Percentiles rank a stretch among this genome's conserved stretches.
Conservation (phyloP, 257 asterid genomes). For the Euphrasia confusa region DNA sequence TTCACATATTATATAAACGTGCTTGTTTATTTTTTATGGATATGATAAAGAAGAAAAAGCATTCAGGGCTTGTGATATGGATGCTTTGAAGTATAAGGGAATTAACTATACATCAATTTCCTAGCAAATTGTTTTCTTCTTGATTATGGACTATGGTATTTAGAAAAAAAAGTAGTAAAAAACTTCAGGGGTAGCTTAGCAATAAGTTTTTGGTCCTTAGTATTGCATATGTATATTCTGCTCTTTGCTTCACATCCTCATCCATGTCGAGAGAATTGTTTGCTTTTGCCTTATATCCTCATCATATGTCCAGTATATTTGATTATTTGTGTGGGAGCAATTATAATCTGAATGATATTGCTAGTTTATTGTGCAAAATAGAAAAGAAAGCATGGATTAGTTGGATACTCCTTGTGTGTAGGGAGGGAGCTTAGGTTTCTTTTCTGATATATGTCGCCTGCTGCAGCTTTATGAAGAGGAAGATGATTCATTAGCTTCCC, state of each 20-base stretch:
- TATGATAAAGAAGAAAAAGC: no score
- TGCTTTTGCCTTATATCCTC: constrained; percentile 4
- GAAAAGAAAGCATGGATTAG: constrained; percentile 14
- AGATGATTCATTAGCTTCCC: constrained; percentile 82
- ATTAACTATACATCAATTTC: no score
- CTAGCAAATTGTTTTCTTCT: no score
- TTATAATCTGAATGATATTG: constrained; percentile 6
- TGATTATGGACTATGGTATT: no score
- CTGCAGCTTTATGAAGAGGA: constrained; percentile 89
- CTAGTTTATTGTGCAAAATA: constrained; percentile 6
- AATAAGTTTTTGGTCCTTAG: neutral
- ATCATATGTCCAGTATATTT: neutral
- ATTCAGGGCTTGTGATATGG: no score
- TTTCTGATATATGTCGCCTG: constrained; percentile 74
- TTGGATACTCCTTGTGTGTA: constrained; percentile 32
- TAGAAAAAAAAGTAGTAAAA: no score
- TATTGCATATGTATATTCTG: neutral
- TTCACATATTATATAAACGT: no score
- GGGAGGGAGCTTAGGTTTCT: constrained; percentile 85
- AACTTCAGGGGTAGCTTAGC: no score
- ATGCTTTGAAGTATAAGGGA: no score
- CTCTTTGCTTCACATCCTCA: neutral
- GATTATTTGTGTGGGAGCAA: neutral
- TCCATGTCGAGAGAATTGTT: neutral
- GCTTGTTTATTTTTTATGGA: no score